Conservation (phyloP, 768 basidiomycete species). For the Tulasnella sp. region DNA sequence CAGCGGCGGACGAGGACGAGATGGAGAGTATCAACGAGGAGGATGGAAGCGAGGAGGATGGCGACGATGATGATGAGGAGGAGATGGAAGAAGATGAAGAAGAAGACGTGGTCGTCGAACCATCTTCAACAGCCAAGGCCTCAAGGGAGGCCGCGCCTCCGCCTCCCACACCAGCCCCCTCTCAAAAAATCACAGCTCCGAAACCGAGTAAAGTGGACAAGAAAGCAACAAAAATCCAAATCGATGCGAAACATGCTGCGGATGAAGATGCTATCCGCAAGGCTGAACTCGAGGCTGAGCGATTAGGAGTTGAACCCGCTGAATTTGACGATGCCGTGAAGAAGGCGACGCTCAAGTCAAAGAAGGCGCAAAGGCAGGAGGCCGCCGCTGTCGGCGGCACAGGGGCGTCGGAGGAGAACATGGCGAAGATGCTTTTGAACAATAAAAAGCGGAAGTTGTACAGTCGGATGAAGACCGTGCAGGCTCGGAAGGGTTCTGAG, state of each 20-base stretch:
- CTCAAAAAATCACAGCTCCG: neutral
- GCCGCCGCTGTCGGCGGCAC: constrained; percentile 25
- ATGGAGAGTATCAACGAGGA: constrained; percentile 28
- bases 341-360: constrained; percentile 32
- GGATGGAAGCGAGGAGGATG: constrained; percentile 27
- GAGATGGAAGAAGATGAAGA: constrained; percentile 26
- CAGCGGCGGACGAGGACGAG: constrained; percentile 25
- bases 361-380: constrained; percentile 27
- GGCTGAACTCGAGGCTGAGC: constrained; percentile 89
- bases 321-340: constrained; percentile 67
- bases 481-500: constrained; percentile 67
- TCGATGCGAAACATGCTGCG: constrained; percentile 34
- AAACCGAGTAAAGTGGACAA: neutral
- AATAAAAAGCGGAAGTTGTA: constrained; percentile 89
- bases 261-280: constrained; percentile 66
- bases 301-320: constrained; percentile 67
- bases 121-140: constrained; percentile 23
- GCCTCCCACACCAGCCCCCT: constrained; percentile 16
- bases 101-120: constrained; percentile 15
- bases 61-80: constrained; percentile 25
- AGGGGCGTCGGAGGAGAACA: constrained; percentile 50
- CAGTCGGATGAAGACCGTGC: constrained; percentile 83
- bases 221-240: constrained; percentile 14
- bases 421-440: constrained; percentile 98
- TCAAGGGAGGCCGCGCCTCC: constrained; percentile 20